A percentile compares a stretch with the other conserved stretches of the same genome.
Evolutionary conservation across 345 rosid species (phyloP).

Genomic region (Barbarea vulgaris): DNA sequence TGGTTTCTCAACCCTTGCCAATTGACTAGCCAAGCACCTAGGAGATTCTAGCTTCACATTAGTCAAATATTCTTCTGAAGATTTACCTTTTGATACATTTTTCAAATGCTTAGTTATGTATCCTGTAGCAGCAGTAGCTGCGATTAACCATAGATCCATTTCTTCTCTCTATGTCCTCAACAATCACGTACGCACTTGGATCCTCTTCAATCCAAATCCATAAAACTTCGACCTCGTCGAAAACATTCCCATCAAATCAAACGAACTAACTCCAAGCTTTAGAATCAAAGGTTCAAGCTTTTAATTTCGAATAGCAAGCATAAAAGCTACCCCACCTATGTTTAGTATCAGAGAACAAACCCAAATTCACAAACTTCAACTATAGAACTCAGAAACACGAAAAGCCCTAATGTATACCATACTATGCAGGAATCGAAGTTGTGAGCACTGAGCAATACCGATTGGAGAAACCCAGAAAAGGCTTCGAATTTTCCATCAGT

Average conservation of each 20-base stretch:
- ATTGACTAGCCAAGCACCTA: conserved; percentile 26
- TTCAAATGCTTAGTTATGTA: conserved; percentile 60
- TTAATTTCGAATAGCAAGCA: neutral
- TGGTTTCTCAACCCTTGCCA: conserved; percentile 41
- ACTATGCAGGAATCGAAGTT: neutral
- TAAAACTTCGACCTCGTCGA: neutral
- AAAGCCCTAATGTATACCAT: neutral
- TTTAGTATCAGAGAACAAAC: neutral
- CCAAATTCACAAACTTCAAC: conserved; percentile 7
- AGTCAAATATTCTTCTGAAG: conserved; percentile 40
- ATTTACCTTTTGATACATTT: conserved; percentile 43
- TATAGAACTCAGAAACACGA: neutral
- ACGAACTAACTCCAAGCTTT: conserved; percentile 10
- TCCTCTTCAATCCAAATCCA: conserved; percentile 15
- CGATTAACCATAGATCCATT: conserved; percentile 81
- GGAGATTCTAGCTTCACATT: conserved; percentile 42
- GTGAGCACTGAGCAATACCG: conserved; percentile 13
- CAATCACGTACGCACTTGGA: conserved; percentile 6
- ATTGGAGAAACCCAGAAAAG: conserved; percentile 21
- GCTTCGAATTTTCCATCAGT: conserved; percentile 21
- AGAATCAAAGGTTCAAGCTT: conserved; percentile 10
- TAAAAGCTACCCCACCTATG: neutral
- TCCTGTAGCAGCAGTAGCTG: conserved; percentile 77
- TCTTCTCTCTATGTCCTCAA: conserved; percentile 3
- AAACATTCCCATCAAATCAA: neutral